These are phyloP conservation scores for Dinochytrium kinnereticum DNA, from an alignment of 371 early-diverging fungal species.

Conservation along the genomic window DNA sequence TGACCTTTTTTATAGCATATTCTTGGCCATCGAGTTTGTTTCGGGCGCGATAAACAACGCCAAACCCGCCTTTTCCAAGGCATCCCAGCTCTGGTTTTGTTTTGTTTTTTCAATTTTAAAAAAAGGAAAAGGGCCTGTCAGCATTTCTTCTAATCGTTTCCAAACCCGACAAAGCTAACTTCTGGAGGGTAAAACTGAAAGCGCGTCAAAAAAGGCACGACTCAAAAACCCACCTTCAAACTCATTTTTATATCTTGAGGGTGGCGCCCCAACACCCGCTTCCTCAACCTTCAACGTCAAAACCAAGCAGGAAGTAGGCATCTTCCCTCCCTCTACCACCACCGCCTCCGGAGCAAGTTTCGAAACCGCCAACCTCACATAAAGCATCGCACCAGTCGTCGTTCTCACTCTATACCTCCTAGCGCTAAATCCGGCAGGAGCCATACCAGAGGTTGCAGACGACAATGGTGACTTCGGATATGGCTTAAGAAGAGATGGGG, in stretches of 20 bases:
- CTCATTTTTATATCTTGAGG: constrained; percentile 32
- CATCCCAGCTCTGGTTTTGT: constrained; percentile 32
- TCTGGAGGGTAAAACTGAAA: background rate
- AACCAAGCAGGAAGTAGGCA: background rate
- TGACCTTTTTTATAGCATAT: constrained; percentile 62
- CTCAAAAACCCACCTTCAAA: constrained; percentile 24
- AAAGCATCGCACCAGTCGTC: background rate
- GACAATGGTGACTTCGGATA: background rate
- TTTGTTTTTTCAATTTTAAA: too few species aligned
- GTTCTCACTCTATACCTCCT: background rate
- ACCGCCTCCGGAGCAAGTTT: constrained; percentile 20
- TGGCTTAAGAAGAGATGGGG: background rate
- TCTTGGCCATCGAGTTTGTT: constrained; percentile 53
- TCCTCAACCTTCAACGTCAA: constrained; percentile 16
- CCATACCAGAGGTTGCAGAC: background rate
- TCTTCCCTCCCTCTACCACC: background rate
- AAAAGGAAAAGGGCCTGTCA: too few species aligned
- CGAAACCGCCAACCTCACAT: constrained; percentile 19
- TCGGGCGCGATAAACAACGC: constrained; percentile 56
- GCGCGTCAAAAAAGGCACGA: background rate
- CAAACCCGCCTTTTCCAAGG: constrained; percentile 56
- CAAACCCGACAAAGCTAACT: too few species aligned
- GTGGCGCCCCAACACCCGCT: background rate
- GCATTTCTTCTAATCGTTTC: too few species aligned
- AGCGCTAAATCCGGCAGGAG: background rate